Evolutionary conservation across 2,329 filamentous ascomycete species (phyloP).

Genomic region (Fusarium longipes): DNA sequence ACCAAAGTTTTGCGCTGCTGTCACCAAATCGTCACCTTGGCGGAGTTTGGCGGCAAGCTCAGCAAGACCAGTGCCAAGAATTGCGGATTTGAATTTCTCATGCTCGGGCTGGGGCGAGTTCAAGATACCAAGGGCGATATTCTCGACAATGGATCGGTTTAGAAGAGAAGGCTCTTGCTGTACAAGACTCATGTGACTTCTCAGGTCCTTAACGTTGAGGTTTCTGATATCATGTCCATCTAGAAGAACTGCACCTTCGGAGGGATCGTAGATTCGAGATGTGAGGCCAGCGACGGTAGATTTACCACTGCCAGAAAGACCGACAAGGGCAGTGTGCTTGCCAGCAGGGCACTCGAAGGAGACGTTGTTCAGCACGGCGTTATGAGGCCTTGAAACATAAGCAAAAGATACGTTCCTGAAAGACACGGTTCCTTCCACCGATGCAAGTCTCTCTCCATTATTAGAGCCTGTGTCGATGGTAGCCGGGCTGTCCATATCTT

Average conservation of each 20-base stretch:
- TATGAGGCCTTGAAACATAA: constrained; percentile 57
- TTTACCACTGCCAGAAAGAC: constrained; percentile 68
- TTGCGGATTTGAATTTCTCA: constrained; percentile 54
- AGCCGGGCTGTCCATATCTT: constrained; percentile 66
- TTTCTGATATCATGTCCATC: constrained; percentile 61
- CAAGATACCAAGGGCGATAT: constrained; percentile 62
- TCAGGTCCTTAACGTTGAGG: constrained; percentile 59
- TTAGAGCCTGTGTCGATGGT: constrained; percentile 57
- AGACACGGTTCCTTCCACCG: constrained; percentile 52
- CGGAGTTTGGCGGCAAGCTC: constrained; percentile 64
- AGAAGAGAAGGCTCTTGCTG: constrained; percentile 60
- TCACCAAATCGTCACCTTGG: constrained; percentile 60
- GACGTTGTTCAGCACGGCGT: constrained; percentile 57
- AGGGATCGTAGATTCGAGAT: constrained; percentile 68
- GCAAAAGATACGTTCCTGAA: constrained; percentile 59
- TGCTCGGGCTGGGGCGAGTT: constrained; percentile 57
- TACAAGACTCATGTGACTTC: constrained; percentile 58
- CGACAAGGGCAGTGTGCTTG: constrained; percentile 67
- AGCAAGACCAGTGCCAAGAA: constrained; percentile 62
- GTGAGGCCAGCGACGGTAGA: constrained; percentile 67
- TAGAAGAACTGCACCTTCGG: constrained; percentile 58
- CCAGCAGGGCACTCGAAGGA: constrained; percentile 61
- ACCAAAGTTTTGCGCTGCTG: constrained; percentile 57
- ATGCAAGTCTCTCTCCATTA: constrained; percentile 55
- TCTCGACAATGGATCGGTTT: constrained; percentile 61